A percentile compares a stretch with the other conserved stretches of the same genome.
These are phyloP conservation scores for Actinomortierella wolfii DNA, from an alignment of 371 early-diverging fungal species.

Conservation along the genomic window DNA sequence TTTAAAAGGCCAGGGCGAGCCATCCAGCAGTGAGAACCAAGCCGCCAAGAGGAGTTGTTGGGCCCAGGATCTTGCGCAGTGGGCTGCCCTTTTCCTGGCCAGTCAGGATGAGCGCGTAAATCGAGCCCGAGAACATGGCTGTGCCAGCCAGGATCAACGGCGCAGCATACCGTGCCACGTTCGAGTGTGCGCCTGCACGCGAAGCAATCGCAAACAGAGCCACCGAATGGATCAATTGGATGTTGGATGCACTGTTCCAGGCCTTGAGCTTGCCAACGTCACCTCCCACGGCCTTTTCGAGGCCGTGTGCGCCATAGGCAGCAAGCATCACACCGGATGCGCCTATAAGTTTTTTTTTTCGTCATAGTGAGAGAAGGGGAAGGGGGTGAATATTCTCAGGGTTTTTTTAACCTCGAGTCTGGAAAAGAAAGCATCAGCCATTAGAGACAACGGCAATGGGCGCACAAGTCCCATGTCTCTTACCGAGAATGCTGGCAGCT, in stretches of 20 bases:
- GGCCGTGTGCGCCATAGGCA: constrained; percentile 80
- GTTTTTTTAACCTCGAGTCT: too few relatives aligned
- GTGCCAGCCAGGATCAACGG: constrained; percentile 66
- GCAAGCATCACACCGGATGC: constrained; percentile 70
- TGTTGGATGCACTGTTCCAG: constrained; percentile 70
- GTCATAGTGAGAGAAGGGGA: background rate
- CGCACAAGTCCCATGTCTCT: background rate
- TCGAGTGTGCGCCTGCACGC: constrained; percentile 21
- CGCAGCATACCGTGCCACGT: constrained; percentile 37
- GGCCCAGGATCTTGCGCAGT: constrained; percentile 59
- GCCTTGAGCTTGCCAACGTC: constrained; percentile 61
- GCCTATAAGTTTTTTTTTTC: constrained; percentile 46
- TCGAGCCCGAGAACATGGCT: constrained; percentile 68
- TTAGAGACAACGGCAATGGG: too few relatives aligned
- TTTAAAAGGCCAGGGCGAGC: constrained; percentile 62
- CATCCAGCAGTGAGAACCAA: constrained; percentile 74
- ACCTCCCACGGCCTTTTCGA: constrained; percentile 66
- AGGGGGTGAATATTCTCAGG: too few relatives aligned
- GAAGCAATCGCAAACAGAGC: constrained; percentile 62
- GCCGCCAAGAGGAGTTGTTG: constrained; percentile 81
- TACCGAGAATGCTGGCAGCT: constrained; percentile 58
- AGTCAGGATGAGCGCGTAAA: constrained; percentile 61
- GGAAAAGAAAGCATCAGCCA: too few relatives aligned
- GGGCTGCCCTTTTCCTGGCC: constrained; percentile 26
- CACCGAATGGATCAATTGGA: constrained; percentile 72